Conservation (phyloP, 2,329 filamentous ascomycete genomes). For the Talaromyces piceae region DNA sequence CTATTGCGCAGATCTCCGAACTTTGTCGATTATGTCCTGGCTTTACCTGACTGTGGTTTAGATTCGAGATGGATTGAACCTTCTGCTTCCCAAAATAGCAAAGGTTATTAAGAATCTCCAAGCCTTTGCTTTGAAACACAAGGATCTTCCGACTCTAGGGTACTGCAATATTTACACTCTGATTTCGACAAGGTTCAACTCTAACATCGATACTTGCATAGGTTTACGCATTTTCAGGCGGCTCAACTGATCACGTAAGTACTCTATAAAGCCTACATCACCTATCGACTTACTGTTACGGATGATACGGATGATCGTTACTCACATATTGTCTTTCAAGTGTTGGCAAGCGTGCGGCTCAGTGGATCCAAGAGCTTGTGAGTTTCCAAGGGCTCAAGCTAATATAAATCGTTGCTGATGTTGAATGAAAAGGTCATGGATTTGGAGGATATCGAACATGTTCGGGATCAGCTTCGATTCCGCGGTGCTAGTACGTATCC, state of each 20-base stretch:
- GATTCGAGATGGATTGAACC: constrained; percentile 63
- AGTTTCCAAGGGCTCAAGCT: background rate
- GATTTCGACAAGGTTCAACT: background rate
- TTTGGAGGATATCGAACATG: constrained; percentile 63
- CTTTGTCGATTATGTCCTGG: background rate
- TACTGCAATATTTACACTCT: background rate
- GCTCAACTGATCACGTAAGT: constrained; percentile 55
- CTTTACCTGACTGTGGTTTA: constrained; percentile 46
- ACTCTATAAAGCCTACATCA: no score
- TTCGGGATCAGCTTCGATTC: constrained; percentile 62
- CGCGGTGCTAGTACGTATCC: constrained; percentile 44
- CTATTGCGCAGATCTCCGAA: background rate
- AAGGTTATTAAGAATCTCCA: constrained; percentile 69
- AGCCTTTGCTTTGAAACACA: constrained; percentile 65
- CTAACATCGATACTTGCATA: background rate
- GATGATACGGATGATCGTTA: no score
- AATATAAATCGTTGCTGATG: background rate
- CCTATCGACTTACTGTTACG: no score
- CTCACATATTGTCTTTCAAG: background rate
- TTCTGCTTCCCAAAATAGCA: constrained; percentile 71
- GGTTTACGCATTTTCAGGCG: constrained; percentile 14
- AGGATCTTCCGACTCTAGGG: constrained; percentile 42
- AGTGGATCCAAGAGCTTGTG: constrained; percentile 69
- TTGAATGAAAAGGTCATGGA: constrained; percentile 46
- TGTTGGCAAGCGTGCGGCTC: constrained; percentile 47